Evolutionary conservation across 1,284 basidiomycete genomes (phyloP).

Genomic region (Trichosporon inkin): DNA sequence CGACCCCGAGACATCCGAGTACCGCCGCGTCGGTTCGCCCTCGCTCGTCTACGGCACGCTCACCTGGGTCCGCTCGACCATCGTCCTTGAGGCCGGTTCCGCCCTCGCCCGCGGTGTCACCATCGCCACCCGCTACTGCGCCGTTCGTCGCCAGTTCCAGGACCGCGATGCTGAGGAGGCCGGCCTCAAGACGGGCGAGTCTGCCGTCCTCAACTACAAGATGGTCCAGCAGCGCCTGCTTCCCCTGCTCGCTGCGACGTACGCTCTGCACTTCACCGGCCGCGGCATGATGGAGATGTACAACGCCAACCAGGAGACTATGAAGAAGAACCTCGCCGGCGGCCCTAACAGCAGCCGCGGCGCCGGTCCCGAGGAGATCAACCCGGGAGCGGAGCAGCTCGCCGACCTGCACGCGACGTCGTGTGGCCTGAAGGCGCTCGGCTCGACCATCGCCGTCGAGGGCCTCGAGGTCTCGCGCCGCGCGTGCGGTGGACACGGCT

Average conservation of each 20-base stretch:
- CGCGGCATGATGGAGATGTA: constrained; percentile 51
- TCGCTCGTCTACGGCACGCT: constrained; percentile 58
- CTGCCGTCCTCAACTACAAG: constrained; percentile 58
- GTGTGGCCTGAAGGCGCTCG: constrained; percentile 24
- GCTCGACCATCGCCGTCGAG: constrained; percentile 54
- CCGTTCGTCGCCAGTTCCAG: constrained; percentile 56
- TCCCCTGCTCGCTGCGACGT: constrained; percentile 57
- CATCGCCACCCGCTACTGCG: constrained; percentile 55
- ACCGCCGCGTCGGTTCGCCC: constrained; percentile 52
- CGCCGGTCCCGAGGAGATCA: constrained; percentile 24
- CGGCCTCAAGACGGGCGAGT: constrained; percentile 47
- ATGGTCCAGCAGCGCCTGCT: constrained; percentile 58
- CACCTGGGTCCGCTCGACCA: constrained; percentile 55
- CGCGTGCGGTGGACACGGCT: constrained; percentile 58
- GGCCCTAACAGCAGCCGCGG: constrained; percentile 9
- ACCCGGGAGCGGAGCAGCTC: constrained; percentile 22
- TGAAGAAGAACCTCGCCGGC: constrained; percentile 22
- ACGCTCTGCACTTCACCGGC: constrained; percentile 57
- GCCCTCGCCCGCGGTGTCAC: constrained; percentile 57
- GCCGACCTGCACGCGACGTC: constrained; percentile 24
- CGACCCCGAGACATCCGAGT: constrained; percentile 50
- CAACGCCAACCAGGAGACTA: constrained; percentile 27
- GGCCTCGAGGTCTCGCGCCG: constrained; percentile 55
- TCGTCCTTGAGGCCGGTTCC: constrained; percentile 57
- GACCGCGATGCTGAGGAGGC: constrained; percentile 49